Conservation (phyloP, 2,329 filamentous ascomycete species). For the Seiridium unicorne region DNA sequence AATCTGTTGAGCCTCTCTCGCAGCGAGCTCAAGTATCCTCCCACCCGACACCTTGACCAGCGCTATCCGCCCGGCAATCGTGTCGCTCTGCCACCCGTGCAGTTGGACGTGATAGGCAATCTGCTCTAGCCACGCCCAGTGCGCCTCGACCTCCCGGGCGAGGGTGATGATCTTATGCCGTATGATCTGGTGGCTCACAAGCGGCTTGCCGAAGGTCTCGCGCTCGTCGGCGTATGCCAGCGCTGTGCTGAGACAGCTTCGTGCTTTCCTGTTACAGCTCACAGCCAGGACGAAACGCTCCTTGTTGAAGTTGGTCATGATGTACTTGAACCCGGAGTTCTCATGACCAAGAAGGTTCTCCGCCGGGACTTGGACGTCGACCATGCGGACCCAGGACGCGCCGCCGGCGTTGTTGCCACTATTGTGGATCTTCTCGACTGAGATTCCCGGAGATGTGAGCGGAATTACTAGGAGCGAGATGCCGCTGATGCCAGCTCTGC, state of each 20-base stretch:
- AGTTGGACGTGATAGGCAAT: conserved; percentile 49
- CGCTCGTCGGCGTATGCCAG: conserved; percentile 47
- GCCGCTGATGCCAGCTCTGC: conserved; percentile 47
- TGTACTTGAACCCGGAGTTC: conserved; percentile 46
- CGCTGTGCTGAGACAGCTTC: conserved; percentile 50
- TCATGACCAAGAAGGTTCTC: conserved; percentile 52
- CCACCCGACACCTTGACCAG: conserved; percentile 42
- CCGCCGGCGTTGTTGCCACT: conserved; percentile 65
- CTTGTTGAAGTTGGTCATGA: conserved; percentile 47
- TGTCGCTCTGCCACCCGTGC: conserved; percentile 25
- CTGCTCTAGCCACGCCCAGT: conserved; percentile 58
- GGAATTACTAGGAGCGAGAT: conserved; percentile 57
- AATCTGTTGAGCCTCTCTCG: conserved; percentile 47
- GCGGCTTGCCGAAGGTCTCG: conserved; percentile 53
- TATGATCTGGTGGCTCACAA: conserved; percentile 56
- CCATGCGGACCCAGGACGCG: conserved; percentile 53
- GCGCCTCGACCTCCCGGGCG: conserved; percentile 54
- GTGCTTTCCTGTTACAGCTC: conserved; percentile 52
- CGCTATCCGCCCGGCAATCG: conserved; percentile 22
- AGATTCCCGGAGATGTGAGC: conserved; percentile 42
- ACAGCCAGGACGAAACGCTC: conserved; percentile 57
- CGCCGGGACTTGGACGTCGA: conserved; percentile 49
- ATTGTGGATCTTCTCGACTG: conserved; percentile 54
- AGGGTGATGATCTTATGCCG: conserved; percentile 54
- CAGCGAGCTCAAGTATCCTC: conserved; percentile 42